A percentile compares a stretch with the other conserved stretches of the same genome.
These are phyloP conservation scores for Sporothrix protearum DNA, from an alignment of 2,329 filamentous ascomycete genomes.

Conservation along the genomic window DNA sequence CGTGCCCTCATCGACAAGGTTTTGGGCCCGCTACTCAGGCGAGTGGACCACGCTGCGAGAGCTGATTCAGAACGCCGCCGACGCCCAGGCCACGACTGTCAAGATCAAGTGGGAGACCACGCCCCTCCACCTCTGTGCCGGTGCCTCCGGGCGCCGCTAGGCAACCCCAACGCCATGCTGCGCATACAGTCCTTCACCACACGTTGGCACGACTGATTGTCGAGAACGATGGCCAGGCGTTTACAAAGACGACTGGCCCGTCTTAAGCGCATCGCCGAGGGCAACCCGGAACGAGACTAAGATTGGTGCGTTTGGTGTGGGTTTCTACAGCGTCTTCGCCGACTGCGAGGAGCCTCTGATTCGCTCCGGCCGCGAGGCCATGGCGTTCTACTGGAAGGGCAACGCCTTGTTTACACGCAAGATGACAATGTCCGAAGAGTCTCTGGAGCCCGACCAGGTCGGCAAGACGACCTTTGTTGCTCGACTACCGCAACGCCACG, in stretches of 20 bases:
- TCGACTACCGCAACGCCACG: conserved; percentile 87
- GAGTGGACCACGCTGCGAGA: conserved; percentile 91
- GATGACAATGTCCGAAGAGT: conserved; percentile 61
- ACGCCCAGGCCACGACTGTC: conserved; percentile 86
- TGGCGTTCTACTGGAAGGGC: conserved; percentile 99
- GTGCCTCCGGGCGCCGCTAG: conserved; percentile 44
- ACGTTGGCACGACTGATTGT: conserved; percentile 85
- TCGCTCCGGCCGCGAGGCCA: conserved; percentile 84
- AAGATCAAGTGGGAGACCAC: conserved; percentile 88
- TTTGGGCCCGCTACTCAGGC: conserved; percentile 85
- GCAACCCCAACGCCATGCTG: conserved; percentile 45
- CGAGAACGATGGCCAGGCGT: conserved; percentile 85
- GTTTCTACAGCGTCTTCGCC: conserved; percentile 97
- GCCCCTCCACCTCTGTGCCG: conserved; percentile 76
- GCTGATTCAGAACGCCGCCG: conserved; percentile 96
- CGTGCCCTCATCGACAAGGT: conserved; percentile 97
- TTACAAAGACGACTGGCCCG: conserved; percentile 85
- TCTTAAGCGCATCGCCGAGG: conserved; percentile 95
- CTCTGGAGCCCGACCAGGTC: conserved; percentile 51
- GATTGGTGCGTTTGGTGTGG: conserved; percentile 96
- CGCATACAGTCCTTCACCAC: conserved; percentile 83
- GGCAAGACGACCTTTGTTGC: conserved; percentile 86
- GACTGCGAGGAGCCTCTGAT: conserved; percentile 98
- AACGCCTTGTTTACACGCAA: conserved; percentile 93
- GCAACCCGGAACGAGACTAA: conserved; percentile 99